Base-by-base conservation (phyloP, 768 basidiomycete genomes). In the Gloeophyllum trabeum region DNA sequence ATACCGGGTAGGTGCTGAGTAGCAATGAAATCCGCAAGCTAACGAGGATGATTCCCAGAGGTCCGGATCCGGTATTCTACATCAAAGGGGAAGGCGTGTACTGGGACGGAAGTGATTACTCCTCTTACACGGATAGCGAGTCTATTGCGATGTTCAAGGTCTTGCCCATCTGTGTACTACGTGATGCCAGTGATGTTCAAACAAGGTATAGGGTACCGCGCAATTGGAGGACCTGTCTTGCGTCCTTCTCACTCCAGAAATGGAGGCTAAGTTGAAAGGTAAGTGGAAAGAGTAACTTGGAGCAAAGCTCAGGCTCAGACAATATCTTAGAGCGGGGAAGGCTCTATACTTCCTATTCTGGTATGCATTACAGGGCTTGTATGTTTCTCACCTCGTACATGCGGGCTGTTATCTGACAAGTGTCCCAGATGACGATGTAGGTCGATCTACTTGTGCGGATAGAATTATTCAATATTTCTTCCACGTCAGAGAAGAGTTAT, bases 401-500 rank as follows among this genome's bases (percentile, higher is more conserved):
- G 24, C 4, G 22, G 30, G 18, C 32, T 37, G 13, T 32, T 24
- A 23, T 20, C 14, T 24, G 37, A 3, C 36, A 7, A 25, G 4
- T 43, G 7, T 3, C 14, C 25, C 24, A 54, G 52, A 50, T 13
- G 16, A 20, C 45, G 14, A 45, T 46, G 35, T 51, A 45, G 48
- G 26, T 22, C n/a, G 13, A 21, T 10, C 10, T 16, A 19, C 35
- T 21, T 20, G 10, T 19, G 28, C 10, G 10, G 10, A 32, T 26
- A 20, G 12, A 22, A 20, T 21, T 35, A 19, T 37, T 18, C 19
- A 34, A 36, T 3, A 18, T 22, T n/a, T 25, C 23, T 19, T 24
- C 12, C 3, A n/a, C n/a, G n/a, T n/a, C 37, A 55, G 54, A 34
- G 46, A 16, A 50, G 52, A 25, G 49, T 55, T 30, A 48, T 55